Base-by-base conservation (phyloP, 1,284 basidiomycete species). In the Kalmanozyma brasiliensis region DNA sequence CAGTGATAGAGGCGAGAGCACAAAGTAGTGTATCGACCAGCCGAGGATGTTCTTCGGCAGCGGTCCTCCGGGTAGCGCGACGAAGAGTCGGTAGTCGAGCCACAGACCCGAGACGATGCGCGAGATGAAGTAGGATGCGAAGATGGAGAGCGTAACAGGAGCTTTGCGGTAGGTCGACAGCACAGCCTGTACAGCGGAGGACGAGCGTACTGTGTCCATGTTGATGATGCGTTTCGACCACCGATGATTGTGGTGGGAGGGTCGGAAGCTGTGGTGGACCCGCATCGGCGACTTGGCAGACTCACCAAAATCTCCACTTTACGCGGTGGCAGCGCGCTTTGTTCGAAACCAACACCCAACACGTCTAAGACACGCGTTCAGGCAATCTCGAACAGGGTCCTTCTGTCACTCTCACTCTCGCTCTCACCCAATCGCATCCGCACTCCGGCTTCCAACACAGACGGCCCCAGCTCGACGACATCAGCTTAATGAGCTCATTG, bases 41-140 rank as follows among this genome's bases (percentile, higher is more conserved):
- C 69, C 69, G n/a, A 67, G 34, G 29, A 68, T 20, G 33, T 68
- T 72, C 48, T 68, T 53, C 1, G 63, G 63, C 20, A 72, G 38
- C 9, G 61, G 58, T 19, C 69, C 69, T 0, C 69, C 69, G 0
- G 49, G 44, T 23, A 72, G 60, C 42, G 69, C 42, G 34, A 68
- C 24, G 34, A 58, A 72, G 33, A 72, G 49, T 2, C 49, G 52
- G 32, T 72, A 72, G 45, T 63, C 56, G 34, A 49, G 37, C 56
- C 52, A 70, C 4, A 52, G 30, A 16, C 26, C 52, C 45, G 66
- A 60, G 7, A 47, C 48, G 30, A 64, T 26, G 17, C 51, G 52
- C 10, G 66, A 63, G 23, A 64, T 34, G n/a, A 56, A 48, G 43
- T 58, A 68, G 10, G 59, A 62, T 16, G 57, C 65, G 17, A 62